phyloP scores from a whole-genome alignment of 306 rosid species.

The Purshia tridentata region DNA sequence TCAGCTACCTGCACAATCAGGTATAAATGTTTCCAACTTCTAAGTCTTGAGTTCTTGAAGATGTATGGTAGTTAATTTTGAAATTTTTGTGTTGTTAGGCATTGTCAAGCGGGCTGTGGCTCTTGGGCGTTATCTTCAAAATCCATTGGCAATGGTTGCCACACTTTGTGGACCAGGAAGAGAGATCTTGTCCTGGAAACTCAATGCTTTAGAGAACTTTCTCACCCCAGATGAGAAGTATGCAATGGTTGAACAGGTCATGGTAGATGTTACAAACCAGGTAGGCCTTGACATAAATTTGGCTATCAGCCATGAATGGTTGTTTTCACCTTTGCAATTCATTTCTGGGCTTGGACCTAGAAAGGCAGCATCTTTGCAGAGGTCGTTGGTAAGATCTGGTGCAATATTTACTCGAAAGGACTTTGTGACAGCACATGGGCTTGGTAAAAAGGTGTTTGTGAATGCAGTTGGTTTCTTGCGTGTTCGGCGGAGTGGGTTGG shows the following conservation, averaged over 20 bases:
- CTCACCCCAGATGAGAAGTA: conserved; percentile 86
- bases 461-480: conserved; percentile 96
- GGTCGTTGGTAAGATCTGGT: conserved; percentile 87
- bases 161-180: conserved; percentile 92
- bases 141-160: conserved; percentile 93
- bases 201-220: conserved; percentile 68
- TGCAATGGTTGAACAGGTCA: conserved; percentile 83
- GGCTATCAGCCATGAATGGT: conserved; percentile 90
- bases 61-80: conserved; percentile 12
- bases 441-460: conserved; percentile 91
- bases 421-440: conserved; percentile 67
- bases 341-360: conserved; percentile 98
- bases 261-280: conserved; percentile 95
- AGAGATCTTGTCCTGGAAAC: conserved; percentile 94
- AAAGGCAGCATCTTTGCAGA: conserved; percentile 90
- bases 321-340: conserved; percentile 86
- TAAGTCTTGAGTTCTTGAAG: background rate
- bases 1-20: conserved; percentile 86
- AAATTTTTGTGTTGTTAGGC: conserved; percentile 51
- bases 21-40: conserved; percentile 30
- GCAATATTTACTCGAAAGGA: conserved; percentile 90
- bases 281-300: conserved; percentile 90
- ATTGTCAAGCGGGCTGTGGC: conserved; percentile 96
- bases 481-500: conserved; percentile 91
- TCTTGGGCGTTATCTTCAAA: conserved; percentile 95